phyloP scores from a whole-genome alignment of 1,284 basidiomycete species.

The Flammula alnicola region DNA sequence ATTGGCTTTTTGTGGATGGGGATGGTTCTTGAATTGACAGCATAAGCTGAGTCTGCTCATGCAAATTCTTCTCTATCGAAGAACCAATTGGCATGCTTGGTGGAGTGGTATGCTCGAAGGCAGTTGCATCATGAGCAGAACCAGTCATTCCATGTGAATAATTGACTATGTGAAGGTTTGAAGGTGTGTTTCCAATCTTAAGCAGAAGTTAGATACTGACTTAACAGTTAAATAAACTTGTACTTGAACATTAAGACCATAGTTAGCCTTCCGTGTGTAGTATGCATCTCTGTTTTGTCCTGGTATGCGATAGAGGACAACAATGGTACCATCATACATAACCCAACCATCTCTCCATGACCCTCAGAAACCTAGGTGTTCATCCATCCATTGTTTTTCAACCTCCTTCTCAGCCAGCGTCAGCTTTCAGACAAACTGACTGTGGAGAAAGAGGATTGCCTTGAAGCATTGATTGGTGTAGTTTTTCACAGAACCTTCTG shows the following conservation, averaged over 20 bases:
- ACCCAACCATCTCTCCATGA: slow-evolving; percentile 38
- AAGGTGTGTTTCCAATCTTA: slow-evolving; percentile 39
- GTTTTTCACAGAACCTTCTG: slow-evolving; percentile 36
- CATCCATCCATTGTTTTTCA: slow-evolving; percentile 41
- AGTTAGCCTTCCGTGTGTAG: slow-evolving; percentile 38
- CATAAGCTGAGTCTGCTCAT: slow-evolving; percentile 45
- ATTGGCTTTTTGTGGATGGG: slow-evolving; percentile 40
- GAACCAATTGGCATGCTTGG: slow-evolving; percentile 32
- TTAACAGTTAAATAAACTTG: slow-evolving; percentile 1
- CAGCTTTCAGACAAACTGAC: slow-evolving; percentile 33
- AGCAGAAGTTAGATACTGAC: slow-evolving; percentile 7
- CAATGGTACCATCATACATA: slow-evolving; percentile 43
- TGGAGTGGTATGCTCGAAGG: slow-evolving; percentile 36
- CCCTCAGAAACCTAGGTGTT: slow-evolving; percentile 33
- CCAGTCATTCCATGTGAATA: slow-evolving; percentile 38
- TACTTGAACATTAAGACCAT: slow-evolving; percentile 42
- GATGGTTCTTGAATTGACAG: slow-evolving; percentile 29
- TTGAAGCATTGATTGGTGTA: slow-evolving; percentile 35
- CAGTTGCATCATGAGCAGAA: slow-evolving; percentile 40
- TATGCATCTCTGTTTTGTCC: slow-evolving; percentile 39
- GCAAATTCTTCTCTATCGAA: slow-evolving; percentile 42
- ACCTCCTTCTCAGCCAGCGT: slow-evolving; percentile 38
- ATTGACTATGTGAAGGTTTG: slow-evolving; percentile 40
- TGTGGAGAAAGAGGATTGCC: slow-evolving; percentile 37
- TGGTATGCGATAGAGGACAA: slow-evolving; percentile 35